Percentiles rank a stretch among this genome's conserved stretches.
Evolutionary conservation across 371 early-diverging fungal genomes (phyloP).

Genomic region (Mucor piriformis): DNA sequence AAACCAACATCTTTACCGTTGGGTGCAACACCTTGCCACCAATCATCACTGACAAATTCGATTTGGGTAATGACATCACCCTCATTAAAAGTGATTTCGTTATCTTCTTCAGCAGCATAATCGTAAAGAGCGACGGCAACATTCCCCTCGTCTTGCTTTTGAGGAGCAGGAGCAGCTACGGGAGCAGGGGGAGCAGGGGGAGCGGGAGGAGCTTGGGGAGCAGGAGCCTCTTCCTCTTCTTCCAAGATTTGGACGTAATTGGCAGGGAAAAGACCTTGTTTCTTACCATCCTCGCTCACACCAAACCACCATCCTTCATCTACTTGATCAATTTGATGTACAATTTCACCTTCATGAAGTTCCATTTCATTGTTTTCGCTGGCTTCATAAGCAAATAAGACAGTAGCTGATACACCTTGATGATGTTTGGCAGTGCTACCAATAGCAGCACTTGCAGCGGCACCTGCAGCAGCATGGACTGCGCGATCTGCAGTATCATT

Average conservation of each 20-base stretch:
- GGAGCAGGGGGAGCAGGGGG: constrained; percentile 23
- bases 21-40: constrained; percentile 84
- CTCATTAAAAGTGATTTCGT: constrained; percentile 83
- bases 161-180: constrained; percentile 21
- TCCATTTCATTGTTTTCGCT: constrained; percentile 87
- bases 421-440: constrained; percentile 14
- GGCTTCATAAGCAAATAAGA: constrained; percentile 76
- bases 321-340: constrained; percentile 69
- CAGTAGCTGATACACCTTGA: constrained; percentile 58
- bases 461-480: constrained; percentile 34
- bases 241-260: constrained; percentile 78
- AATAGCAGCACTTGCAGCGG: constrained; percentile 18
- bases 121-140: constrained; percentile 78
- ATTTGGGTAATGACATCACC: constrained; percentile 79
- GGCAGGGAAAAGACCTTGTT: constrained; percentile 88
- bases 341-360: constrained; percentile 80
- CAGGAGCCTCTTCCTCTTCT: constrained; percentile 9
- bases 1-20: constrained; percentile 65
- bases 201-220: constrained; percentile 12
- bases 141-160: constrained; percentile 20
- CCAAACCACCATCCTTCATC: constrained; percentile 95
- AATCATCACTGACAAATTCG: constrained; percentile 84
- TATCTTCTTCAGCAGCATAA: constrained; percentile 86
- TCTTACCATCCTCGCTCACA: constrained; percentile 71
- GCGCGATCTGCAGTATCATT: constrained; percentile 39